Evolutionary conservation across 176 grass and related monocot genomes (phyloP).

Genomic region (Juncus effusus): DNA sequence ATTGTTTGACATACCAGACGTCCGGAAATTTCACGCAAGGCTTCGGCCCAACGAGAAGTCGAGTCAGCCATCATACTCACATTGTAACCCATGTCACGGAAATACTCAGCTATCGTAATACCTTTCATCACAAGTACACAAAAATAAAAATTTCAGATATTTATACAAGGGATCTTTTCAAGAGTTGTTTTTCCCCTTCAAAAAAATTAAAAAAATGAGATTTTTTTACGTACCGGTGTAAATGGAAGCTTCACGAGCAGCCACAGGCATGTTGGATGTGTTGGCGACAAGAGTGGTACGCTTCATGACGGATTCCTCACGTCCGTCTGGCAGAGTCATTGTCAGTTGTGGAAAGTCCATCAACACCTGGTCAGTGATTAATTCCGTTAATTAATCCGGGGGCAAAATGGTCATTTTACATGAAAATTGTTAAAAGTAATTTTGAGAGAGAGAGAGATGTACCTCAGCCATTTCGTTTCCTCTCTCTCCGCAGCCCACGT

Average conservation of each 20-base stretch:
- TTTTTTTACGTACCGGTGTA: conserved; percentile 60
- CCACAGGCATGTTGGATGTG: conserved; percentile 95
- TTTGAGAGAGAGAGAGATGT: not conserved
- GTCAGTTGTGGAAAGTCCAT: conserved; percentile 97
- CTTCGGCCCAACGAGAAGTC: conserved; percentile 84
- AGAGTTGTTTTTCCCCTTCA: not conserved
- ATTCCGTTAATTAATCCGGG: not conserved
- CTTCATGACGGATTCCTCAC: conserved; percentile 94
- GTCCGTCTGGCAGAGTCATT: conserved; percentile 80
- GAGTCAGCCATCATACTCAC: conserved; percentile 99
- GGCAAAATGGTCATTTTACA: not conserved
- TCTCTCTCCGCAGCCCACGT: conserved; percentile 87
- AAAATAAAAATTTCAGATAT: conserved; percentile 12
- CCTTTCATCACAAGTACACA: conserved; percentile 31
- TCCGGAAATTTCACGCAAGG: conserved; percentile 44
- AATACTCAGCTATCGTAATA: conserved; percentile 92
- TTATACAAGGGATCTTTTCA: not conserved
- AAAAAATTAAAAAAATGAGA: conserved; percentile 2
- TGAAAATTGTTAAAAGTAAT: not conserved
- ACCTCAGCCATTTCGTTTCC: conserved; percentile 96
- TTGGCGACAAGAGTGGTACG: conserved; percentile 89
- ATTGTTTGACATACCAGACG: conserved; percentile 29
- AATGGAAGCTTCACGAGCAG: conserved; percentile 97
- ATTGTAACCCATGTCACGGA: conserved; percentile 91
- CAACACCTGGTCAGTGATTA: conserved; percentile 39